Evolutionary conservation across 2,329 filamentous ascomycete species (phyloP), one percentile per base, ranked within the genome.

Genomic region (Trichophyton simii): DNA sequence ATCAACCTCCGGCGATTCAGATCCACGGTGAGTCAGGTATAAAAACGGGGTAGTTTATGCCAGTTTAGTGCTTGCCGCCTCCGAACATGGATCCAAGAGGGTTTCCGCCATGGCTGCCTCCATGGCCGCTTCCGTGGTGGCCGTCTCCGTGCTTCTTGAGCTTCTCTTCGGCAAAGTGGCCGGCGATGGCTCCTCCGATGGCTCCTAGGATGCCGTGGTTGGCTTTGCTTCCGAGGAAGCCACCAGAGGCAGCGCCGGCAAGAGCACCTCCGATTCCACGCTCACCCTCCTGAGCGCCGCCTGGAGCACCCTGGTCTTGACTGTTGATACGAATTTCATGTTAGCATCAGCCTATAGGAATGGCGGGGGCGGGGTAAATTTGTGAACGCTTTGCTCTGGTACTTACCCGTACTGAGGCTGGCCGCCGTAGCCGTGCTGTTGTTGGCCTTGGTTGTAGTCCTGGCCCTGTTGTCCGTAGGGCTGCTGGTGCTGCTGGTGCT

Each of bases 201-300:
- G 77, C 73, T 62, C 77, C 77, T 58, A 79, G 72, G 67, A 79
- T 69, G 34, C 77, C 77, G 68, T 79, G 77, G 65, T 76, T 71
- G 64, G 73, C 76, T 68, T 79, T 76, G 71, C 77, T 73, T 61
- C 77, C 77, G 22, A 71, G 74, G 58, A 73, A 78, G 38, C 73
- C 77, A 61, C 77, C 77, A n/a, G 75, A 72, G 8, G 75, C 69
- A 65, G 76, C 77, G 62, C 77, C 77, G 34, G 76, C 76, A 52
- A 79, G 64, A 15, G 77, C 77, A 44, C 77, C 77, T 59, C 74
- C 72, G 18, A 79, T 69, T 63, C 77, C 77, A 66, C 77, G 76
- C 61, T 79, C 77, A 60, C 73, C 74, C 0, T 77, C 75, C 64
- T 76, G 73, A 54, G 74, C 73, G 46, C 68, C 69, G 52, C 70